Evolutionary conservation across 495 filamentous ascomycete species (phyloP).

Genomic region (Hyaloscypha variabilis): DNA sequence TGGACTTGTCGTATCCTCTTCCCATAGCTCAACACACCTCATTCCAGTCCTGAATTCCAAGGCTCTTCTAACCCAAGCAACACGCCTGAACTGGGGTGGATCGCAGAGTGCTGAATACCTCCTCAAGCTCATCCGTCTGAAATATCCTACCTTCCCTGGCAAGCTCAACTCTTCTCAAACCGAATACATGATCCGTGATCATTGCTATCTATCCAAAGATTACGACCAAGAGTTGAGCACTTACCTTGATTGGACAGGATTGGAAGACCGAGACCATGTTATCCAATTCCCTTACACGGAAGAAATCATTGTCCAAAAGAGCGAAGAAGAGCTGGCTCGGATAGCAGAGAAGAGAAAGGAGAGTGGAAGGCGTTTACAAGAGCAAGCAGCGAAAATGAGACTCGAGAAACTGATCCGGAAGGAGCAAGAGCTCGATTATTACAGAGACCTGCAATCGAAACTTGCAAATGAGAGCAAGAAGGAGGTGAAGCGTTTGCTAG

Average conservation of each 20-base stretch:
- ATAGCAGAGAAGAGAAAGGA: conserved; percentile 93
- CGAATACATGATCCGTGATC: conserved; percentile 82
- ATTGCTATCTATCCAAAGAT: conserved; percentile 85
- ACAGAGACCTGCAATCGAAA: conserved; percentile 73
- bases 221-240: conserved; percentile 74
- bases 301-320: conserved; percentile 84
- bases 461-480: conserved; percentile 76
- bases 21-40: conserved; percentile 92
- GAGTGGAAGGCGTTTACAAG: conserved; percentile 86
- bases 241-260: conserved; percentile 83
- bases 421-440: conserved; percentile 94
- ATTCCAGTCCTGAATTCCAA: conserved; percentile 89
- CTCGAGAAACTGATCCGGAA: conserved; percentile 93
- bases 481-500: conserved; percentile 80
- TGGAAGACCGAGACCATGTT: conserved; percentile 86
- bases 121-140: conserved; percentile 84
- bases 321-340: conserved; percentile 84
- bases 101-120: conserved; percentile 88
- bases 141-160: conserved; percentile 87
- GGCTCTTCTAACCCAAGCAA: conserved; percentile 78
- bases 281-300: conserved; percentile 94
- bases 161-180: conserved; percentile 83
- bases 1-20: conserved; percentile 88
- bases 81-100: conserved; percentile 93
- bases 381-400: conserved; percentile 95